Evolutionary conservation across 2,329 filamentous ascomycete species (phyloP), one percentile per base, ranked within the genome.

Genomic region (Botryotinia narcissicola): DNA sequence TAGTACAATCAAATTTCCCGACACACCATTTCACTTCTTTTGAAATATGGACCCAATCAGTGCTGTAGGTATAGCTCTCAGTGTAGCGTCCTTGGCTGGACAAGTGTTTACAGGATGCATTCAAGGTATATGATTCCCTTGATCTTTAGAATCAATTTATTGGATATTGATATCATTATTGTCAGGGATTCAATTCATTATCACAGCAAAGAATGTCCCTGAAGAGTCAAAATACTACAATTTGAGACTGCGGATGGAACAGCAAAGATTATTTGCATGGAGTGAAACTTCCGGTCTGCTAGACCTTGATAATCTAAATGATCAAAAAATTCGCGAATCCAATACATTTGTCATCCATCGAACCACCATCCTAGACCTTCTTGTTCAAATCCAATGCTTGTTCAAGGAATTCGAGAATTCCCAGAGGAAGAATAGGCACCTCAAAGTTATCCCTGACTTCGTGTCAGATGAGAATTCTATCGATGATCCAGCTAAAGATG

Each of bases 191-290:
- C 85, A 86, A 77, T 80, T 86, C 69, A 81, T 86, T 46, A 79
- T 86, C 62, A 86, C 84, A 9, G 85, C 85, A n/a, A 79, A 83
- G 62, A 83, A 83, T 63, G 85, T 85, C 72, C 83, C 84, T n/a
- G 82, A 86, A 74, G 84, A 86, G 64, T 85, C 82, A 77, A 83
- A 81, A 73, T 86, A 86, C 76, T 83, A 86, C 73, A 86, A 86
- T 74, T 77, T 86, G 75, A 82, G 85, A 68, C 78, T 86, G 68
- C 83, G 84, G 70, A 85, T 86, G 83, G 85, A 86, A 77, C 84
- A 87, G 78, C 84, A 86, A 75, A 81, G 85, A 37, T 81, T 86
- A 22, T 86, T 85, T 74, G 84, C 84, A 59, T 86, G 85, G 85
- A 85, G 84, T 75, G 84, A 86, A 75, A 84, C 84, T 3, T 86